Evolutionary conservation across 2,329 filamentous ascomycete species (phyloP), one percentile per base, ranked within the genome.

Genomic region (Lecanoromycetidae sp.): DNA sequence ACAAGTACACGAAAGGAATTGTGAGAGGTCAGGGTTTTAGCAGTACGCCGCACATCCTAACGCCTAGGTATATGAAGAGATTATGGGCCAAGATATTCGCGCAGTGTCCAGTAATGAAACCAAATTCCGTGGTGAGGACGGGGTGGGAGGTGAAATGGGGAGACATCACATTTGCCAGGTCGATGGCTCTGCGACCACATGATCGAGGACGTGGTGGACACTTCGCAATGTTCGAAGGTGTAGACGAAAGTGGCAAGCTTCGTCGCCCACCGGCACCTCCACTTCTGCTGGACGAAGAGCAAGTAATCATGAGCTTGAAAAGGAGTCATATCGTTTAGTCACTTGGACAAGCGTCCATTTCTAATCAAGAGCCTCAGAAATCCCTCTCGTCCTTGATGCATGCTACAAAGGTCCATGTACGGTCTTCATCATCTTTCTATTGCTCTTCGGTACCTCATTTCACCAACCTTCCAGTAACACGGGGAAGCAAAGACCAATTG

Each of bases 21-120:
- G 36, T 41, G n/a, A 22, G 42, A 27, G 44, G 37, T 20, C 27
- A 7, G 13, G 19, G 38, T 3, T 25, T 17, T 4, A 19, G 22
- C 12, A 49, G 45, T 10, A 46, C 32, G 8, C 62, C 61, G 1
- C 65, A 66, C 44, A 51, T 41, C n/a, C 58, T 72, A 27, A 71
- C 62, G 2, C 51, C 58, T 9, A 62, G 66, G 8, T 66, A 63
- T 47, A 72, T 74, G 71, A 59, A 59, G 44, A 61, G 68, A 26
- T 51, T 73, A 13, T 74, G 70, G 60, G 54, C 57, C 4, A 58
- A 57, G 20, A 56, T 72, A 5, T 65, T 71, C 43, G 51, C 50
- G 2, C 60, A 66, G 46, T 67, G 65, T 55, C 66, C 68, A 32
- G 58, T 64, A 37, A 61, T 71, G 56, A 59, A 61, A 8, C 69